Conservation (phyloP, 768 basidiomycete species). For the Boletales sp. region DNA sequence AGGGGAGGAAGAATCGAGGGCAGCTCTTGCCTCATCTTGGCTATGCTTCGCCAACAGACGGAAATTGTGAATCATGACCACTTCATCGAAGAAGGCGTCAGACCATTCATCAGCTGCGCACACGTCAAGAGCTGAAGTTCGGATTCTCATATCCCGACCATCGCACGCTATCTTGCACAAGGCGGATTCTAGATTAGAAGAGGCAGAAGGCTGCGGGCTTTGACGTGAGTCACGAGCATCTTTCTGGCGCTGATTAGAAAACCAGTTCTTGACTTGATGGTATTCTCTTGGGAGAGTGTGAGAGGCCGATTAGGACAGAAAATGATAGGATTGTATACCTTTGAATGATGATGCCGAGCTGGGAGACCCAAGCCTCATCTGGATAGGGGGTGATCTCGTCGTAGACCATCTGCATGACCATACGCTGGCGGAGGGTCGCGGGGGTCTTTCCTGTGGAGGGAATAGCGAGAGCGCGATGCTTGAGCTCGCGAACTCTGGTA, state of each 20-base stretch:
- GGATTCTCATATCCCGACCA: constrained; percentile 44
- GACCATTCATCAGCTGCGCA: constrained; percentile 51
- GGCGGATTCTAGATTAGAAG: constrained; percentile 34
- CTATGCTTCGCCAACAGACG: constrained; percentile 35
- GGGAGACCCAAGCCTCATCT: constrained; percentile 55
- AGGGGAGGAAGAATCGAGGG: constrained; percentile 21
- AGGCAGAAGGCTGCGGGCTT: constrained; percentile 30
- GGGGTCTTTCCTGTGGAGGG: constrained; percentile 42
- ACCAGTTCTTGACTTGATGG: constrained; percentile 65
- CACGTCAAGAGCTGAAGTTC: constrained; percentile 43
- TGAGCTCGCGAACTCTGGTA: constrained; percentile 28
- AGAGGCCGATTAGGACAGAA: not conserved
- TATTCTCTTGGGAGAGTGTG: constrained; percentile 39
- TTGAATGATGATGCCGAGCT: constrained; percentile 54
- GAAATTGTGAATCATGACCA: constrained; percentile 57
- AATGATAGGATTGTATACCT: constrained; percentile 35
- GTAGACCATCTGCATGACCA: constrained; percentile 60
- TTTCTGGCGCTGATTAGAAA: constrained; percentile 59
- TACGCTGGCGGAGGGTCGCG: constrained; percentile 51
- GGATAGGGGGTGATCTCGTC: constrained; percentile 66
- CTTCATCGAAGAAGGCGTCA: constrained; percentile 58
- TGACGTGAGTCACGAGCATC: constrained; percentile 37
- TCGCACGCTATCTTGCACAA: constrained; percentile 33
- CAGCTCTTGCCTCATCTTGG: constrained; percentile 33
- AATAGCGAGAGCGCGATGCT: constrained; percentile 29